Conservation (phyloP, 768 basidiomycete genomes). For the Auricularia auricula-judae region DNA sequence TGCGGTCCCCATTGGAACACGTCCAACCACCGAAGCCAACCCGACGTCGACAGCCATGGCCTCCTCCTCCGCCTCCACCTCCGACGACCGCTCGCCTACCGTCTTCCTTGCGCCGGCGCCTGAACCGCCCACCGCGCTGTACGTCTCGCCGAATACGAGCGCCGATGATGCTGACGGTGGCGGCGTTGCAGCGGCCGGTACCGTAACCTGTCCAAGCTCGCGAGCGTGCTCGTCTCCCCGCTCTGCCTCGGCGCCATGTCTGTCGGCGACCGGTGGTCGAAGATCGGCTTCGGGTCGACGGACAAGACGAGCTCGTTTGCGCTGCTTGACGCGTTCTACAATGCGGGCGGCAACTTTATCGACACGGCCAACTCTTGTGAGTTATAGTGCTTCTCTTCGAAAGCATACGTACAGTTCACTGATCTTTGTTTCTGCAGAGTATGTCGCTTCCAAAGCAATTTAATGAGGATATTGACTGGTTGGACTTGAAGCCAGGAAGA, state of each 20-base stretch:
- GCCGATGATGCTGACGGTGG: neutral
- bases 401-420: neutral
- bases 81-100: too few species aligned
- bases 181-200: constrained; percentile 10
- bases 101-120: neutral
- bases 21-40: too few species aligned
- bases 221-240: constrained; percentile 28
- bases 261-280: constrained; percentile 27
- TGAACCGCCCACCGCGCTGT: neutral
- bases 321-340: constrained; percentile 21
- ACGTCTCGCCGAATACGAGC: neutral
- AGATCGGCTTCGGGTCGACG: constrained; percentile 10
- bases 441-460: too few species aligned
- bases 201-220: constrained; percentile 22
- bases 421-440: too few species aligned
- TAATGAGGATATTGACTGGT: neutral
- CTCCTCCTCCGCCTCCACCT: too few species aligned
- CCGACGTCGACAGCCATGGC: too few species aligned
- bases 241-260: constrained; percentile 27
- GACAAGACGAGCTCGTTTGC: constrained; percentile 12
- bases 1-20: too few species aligned
- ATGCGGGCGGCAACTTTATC: constrained; percentile 22
- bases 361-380: constrained; percentile 8
- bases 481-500: constrained; percentile 21
- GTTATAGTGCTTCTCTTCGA: neutral